Evolutionary conservation across 495 filamentous ascomycete genomes (phyloP).

Genomic region (Annulohypoxylon stygium): DNA sequence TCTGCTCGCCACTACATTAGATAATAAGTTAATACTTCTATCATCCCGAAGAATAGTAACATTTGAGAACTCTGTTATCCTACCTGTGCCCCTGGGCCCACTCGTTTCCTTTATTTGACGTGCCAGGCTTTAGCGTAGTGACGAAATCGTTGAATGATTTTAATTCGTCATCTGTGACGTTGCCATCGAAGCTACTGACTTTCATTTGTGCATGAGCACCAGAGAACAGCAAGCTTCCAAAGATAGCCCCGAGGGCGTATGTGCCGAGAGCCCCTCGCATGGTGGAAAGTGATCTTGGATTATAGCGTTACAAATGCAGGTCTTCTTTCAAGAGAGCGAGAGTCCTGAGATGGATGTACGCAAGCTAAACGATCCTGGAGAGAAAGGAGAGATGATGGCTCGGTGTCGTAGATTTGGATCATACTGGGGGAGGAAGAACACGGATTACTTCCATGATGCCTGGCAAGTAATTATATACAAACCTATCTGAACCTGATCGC

Average conservation of each 20-base stretch:
- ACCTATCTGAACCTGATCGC: background rate
- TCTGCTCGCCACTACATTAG: conserved; percentile 25
- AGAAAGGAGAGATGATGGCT: background rate
- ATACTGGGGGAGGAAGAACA: background rate
- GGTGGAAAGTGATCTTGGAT: background rate
- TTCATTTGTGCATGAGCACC: conserved; percentile 28
- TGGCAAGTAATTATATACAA: conserved; percentile 12
- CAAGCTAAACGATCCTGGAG: background rate
- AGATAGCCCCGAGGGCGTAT: conserved; percentile 18
- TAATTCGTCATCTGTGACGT: conserved; percentile 31
- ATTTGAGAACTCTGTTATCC: no score
- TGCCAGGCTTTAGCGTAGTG: conserved; percentile 27
- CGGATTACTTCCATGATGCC: background rate
- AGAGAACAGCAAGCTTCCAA: conserved; percentile 8
- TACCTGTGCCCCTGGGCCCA: conserved; percentile 35
- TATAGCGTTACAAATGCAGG: background rate
- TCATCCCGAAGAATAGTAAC: no score
- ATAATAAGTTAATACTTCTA: no score
- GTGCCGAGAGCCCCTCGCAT: conserved; percentile 11
- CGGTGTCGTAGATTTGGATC: background rate
- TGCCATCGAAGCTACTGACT: conserved; percentile 41
- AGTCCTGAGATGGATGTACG: background rate
- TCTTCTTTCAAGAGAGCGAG: background rate
- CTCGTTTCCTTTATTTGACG: conserved; percentile 29
- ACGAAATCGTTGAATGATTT: conserved; percentile 39